Base-by-base conservation (phyloP, 2,329 filamentous ascomycete genomes). In the Colletotrichum higginsianum region DNA sequence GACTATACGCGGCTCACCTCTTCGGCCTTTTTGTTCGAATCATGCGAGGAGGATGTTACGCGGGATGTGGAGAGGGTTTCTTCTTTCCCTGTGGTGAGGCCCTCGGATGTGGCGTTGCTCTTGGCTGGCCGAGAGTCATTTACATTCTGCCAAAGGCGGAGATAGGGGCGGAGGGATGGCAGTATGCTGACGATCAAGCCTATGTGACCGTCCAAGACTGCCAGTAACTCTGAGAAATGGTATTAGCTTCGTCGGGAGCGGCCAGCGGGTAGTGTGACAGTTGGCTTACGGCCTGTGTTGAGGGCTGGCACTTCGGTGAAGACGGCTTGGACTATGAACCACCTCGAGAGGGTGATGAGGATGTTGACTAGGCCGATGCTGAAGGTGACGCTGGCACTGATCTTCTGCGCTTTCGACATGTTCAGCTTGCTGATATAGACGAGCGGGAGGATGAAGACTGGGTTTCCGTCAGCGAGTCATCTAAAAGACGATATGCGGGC, bases 91-190 rank as follows among this genome's bases (percentile, higher is more conserved):
- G 35, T 38, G 35, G 35, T 2, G 18, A 30, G n/a, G 35, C 21
- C 3, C 35, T 40, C 53, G n/a, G 21, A 52, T 26, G 23, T 52
- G 49, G 4, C 13, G 12, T 23, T 52, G 12, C 5, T 52, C 23
- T 52, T 26, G 4, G 12, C n/a, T 16, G 6, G 49, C 49, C 21
- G 8, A 3, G 21, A 15, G 12, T 26, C 49, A 12, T 15, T 50
- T 3, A 6, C 16, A 7, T 23, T 23, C 35, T 40, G 53, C 53
- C 53, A 56, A 40, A 40, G 38, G 1, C 53, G 53, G n/a, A 56
- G n/a, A 11, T 56, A 56, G 12, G 53, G 53, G n/a, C 53, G 53
- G n/a, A 56, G 53, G n/a, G 53, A 56, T 2, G 53, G 53, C 30
- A 56, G 21, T n/a, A 40, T 56, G 53, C 53, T 56, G 12, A 56